Base-by-base conservation (phyloP, 139 green algal species). In the Marvania coccoides region DNA sequence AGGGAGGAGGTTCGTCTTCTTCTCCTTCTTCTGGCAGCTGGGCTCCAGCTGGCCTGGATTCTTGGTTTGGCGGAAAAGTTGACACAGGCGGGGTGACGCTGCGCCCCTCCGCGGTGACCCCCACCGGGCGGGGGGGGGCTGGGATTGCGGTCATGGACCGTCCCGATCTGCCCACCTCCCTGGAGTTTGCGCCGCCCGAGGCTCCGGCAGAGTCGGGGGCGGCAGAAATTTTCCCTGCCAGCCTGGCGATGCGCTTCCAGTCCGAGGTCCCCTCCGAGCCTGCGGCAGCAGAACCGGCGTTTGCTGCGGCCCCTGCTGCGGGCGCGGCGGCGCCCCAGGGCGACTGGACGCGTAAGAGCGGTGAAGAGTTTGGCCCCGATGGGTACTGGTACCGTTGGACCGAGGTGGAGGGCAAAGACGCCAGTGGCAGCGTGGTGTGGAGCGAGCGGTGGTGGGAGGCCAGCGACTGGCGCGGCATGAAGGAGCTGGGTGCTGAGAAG, bases 401-500 rank as follows among this genome's bases (percentile, higher is more conserved):
- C 8, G 54, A 84, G 48, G 75, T 94, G 34, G 54, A 61, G 2
- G 88, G 88, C 55, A 45, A 51, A 15, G 62, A 72, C 38, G 36
- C 63, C 8, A 38, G 10, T 13, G 74, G 63, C 1, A 54, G 13
- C 0, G 63, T 74, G 37, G 42, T 87, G 55, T 95, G 79, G 79
- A 84, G 88, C 70, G 89, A 95, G 74, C 73, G 64, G 33, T 91
- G 83, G 87, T 95, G 89, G 89, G 76, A 93, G 79, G 78, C 76
- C 36, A 84, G 69, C 34, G 85, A 94, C 69, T 90, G 82, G 77
- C 76, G 58, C 19, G 88, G 88, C 14, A 81, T 91, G 72, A 77
- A 78, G 57, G 87, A 94, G 79, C 55, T 95, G 67, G 88, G 87
- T 4, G 89, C 87, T 0, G 77, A 85, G 60, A 95, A 95, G 79